These are phyloP conservation scores for Penicillium sp. DNA, from an alignment of 2,329 filamentous ascomycete species.

Conservation along the genomic window DNA sequence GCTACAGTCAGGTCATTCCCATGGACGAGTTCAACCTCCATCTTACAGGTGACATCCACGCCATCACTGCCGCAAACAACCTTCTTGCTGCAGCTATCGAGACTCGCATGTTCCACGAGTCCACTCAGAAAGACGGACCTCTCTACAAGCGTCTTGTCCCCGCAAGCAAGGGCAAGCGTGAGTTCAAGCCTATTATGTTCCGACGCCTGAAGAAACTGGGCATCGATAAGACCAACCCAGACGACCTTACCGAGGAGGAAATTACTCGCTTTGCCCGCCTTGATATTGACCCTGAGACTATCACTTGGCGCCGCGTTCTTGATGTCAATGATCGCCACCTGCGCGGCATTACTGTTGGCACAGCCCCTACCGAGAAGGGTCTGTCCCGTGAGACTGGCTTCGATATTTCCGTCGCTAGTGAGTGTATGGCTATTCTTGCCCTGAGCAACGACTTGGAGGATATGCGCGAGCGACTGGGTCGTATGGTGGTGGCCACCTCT, in stretches of 20 bases:
- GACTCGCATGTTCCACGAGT: constrained; percentile 97
- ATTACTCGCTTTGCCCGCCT: constrained; percentile 84
- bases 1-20: constrained; percentile 97
- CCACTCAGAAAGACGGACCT: constrained; percentile 85
- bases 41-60: constrained; percentile 95
- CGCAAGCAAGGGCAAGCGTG: constrained; percentile 81
- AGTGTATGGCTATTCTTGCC: constrained; percentile 97
- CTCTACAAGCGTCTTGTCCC: constrained; percentile 88
- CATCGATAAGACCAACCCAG: constrained; percentile 89
- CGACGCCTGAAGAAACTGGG: constrained; percentile 91
- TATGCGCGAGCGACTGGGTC: constrained; percentile 87
- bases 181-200: constrained; percentile 88
- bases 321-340: constrained; percentile 97
- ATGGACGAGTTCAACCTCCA: constrained; percentile 99
- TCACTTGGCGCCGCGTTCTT: constrained; percentile 93
- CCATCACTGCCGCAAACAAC: constrained; percentile 96
- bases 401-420: constrained; percentile 95
- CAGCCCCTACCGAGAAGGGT: constrained; percentile 86
- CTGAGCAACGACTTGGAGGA: constrained; percentile 84
- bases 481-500: constrained; percentile 93
- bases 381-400: constrained; percentile 87
- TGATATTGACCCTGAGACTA: constrained; percentile 94
- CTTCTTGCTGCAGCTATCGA: constrained; percentile 93
- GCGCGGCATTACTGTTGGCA: constrained; percentile 82
- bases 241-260: constrained; percentile 88